Evolutionary conservation across 768 basidiomycete genomes (phyloP).

Genomic region (Pholiota conissans): DNA sequence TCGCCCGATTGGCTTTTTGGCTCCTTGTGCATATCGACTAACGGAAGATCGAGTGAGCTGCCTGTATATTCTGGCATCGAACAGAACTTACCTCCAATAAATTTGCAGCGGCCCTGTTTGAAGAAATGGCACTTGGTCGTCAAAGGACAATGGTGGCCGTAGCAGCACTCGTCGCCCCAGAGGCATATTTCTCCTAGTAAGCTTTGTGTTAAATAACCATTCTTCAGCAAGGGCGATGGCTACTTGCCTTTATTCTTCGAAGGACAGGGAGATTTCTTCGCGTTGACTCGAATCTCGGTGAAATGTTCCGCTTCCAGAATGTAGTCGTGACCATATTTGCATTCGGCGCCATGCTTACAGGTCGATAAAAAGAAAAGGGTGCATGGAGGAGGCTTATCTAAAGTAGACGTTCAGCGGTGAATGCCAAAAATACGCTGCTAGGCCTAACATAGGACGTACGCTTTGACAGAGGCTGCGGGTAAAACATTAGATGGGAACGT

Average conservation of each 20-base stretch:
- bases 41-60: conserved; percentile 17
- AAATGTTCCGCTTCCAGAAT: conserved; percentile 53
- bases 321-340: conserved; percentile 66
- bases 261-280: conserved; percentile 64
- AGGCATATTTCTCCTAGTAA: conserved; percentile 55
- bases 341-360: conserved; percentile 59
- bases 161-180: conserved; percentile 62
- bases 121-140: conserved; percentile 43
- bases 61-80: conserved; percentile 2
- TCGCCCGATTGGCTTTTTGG: conserved; percentile 20
- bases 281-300: conserved; percentile 51
- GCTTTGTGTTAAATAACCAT: conserved; percentile 6
- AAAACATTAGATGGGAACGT: conserved; percentile 19
- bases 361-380: conserved; percentile 63
- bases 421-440: background rate
- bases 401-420: conserved; percentile 16
- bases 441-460: conserved; percentile 40
- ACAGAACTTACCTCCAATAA: conserved; percentile 48
- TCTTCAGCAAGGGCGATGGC: background rate
- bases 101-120: conserved; percentile 61
- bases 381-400: conserved; percentile 67
- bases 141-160: conserved; percentile 52
- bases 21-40: conserved; percentile 44
- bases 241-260: conserved; percentile 52
- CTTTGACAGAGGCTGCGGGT: conserved; percentile 54